Evolutionary conservation across 306 rosid species (phyloP), one percentile per base, ranked within the genome.

Genomic region (Gleditsia sinensis): DNA sequence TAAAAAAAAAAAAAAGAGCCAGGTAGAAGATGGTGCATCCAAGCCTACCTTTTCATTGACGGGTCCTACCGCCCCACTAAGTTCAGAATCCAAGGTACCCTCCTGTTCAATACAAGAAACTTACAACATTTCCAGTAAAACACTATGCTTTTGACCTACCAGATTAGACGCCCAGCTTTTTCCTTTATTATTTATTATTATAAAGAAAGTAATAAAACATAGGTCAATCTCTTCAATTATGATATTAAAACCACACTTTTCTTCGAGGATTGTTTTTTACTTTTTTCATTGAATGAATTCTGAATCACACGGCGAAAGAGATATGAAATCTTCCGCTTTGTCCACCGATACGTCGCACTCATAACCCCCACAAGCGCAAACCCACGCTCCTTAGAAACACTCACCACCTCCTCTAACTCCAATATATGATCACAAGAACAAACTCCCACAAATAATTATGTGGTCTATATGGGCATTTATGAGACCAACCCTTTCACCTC

Each of bases 271-370:
- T 39, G 13, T 39, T 39, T 6, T 39, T 39, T 39, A 36, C 4
- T 39, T 39, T 39, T 12, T 11, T 13, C 59, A 67, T 79, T 65
- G 78, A 82, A 69, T 56, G 74, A 57, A 76, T 79, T 54, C 17
- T 49, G n/a, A 83, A 67, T 68, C 71, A 75, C 77, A 67, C 56
- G 57, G 46, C 32, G 64, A 42, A 73, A 82, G 82, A 63, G 77
- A 83, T 75, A 72, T 63, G 79, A 83, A 88, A 89, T 79, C 84
- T 78, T 83, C 78, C 86, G 79, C 90, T 90, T 90, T 90, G 97
- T 87, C 92, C 85, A 83, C 63, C 80, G 95, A 94, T 74, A 84
- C 80, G 98, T 94, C 97, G 90, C 94, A 87, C 97, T 91, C 98
- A 91, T 90, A 81, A 90, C 96, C 69, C 86, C 93, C 97, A 94